Evolutionary conservation across 306 rosid species (phyloP).

Genomic region (Psophocarpus tetragonolobus): DNA sequence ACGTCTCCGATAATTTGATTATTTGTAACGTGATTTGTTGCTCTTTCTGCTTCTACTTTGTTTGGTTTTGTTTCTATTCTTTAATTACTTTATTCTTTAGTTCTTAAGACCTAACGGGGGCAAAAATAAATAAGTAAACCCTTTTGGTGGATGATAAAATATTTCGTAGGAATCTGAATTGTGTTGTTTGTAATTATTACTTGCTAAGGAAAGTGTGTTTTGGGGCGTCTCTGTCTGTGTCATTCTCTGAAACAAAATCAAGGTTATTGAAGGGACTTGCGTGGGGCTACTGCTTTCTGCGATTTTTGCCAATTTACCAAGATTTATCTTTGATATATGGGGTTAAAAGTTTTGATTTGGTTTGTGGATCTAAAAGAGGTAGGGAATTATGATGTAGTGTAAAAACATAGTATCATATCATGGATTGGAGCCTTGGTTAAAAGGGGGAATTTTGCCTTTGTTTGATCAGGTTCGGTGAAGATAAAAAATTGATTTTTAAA

Average conservation of each 20-base stretch:
- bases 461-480: neutral
- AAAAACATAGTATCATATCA: neutral
- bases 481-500: neutral
- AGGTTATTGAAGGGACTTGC: neutral
- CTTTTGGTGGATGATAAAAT: neutral
- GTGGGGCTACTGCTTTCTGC: neutral
- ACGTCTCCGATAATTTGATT: conserved; percentile 1
- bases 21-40: neutral
- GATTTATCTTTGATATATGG: conserved; percentile 1
- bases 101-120: neutral
- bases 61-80: neutral
- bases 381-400: neutral
- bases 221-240: neutral
- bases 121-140: too few species aligned
- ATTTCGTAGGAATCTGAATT: neutral
- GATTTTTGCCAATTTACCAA: neutral
- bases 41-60: conserved; percentile 13
- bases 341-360: conserved; percentile 3
- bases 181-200: neutral
- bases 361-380: neutral
- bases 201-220: conserved; percentile 8
- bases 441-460: neutral
- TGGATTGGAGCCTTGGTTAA: neutral
- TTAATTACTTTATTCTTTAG: neutral
- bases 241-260: neutral